These are phyloP conservation scores for Sugiyamaella americana DNA, from an alignment of 805 yeast genomes.

Conservation along the genomic window DNA sequence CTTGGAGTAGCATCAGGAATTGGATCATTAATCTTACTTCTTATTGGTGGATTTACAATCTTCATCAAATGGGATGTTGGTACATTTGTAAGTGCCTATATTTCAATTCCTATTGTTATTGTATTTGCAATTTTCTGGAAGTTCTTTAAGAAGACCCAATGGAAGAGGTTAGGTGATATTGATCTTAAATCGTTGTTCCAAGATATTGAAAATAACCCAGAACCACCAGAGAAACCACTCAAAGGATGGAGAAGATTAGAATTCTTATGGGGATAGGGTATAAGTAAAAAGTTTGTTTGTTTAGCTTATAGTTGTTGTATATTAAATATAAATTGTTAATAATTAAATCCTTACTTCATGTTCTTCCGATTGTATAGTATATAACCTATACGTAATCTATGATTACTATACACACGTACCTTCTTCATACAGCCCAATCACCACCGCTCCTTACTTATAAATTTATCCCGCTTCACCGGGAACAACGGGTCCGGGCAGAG, in stretches of 20 bases:
- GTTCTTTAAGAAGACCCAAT: conserved; percentile 25
- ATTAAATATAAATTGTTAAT: no score
- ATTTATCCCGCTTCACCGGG: no score
- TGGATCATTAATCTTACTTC: conserved; percentile 37
- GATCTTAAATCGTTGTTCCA: conserved; percentile 13
- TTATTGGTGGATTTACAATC: conserved; percentile 68
- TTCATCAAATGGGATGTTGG: conserved; percentile 62
- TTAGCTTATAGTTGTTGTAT: no score
- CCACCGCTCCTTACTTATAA: no score
- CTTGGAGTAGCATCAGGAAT: conserved; percentile 9
- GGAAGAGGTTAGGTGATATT: conserved; percentile 9
- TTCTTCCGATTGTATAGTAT: no score
- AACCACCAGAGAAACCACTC: conserved; percentile 1
- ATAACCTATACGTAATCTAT: no score
- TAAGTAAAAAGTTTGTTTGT: no score
- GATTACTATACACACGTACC: no score
- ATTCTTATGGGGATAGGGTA: not conserved
- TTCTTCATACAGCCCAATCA: no score
- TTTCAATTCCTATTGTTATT: conserved; percentile 62
- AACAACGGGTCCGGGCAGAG: no score
- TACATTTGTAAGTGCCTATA: conserved; percentile 70
- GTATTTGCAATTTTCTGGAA: conserved; percentile 55
- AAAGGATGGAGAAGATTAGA: not conserved
- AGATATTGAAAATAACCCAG: not conserved
- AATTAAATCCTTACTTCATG: no score